Base-by-base conservation (phyloP, 2,329 filamentous ascomycete genomes). In the Acrocalymma vagum region DNA sequence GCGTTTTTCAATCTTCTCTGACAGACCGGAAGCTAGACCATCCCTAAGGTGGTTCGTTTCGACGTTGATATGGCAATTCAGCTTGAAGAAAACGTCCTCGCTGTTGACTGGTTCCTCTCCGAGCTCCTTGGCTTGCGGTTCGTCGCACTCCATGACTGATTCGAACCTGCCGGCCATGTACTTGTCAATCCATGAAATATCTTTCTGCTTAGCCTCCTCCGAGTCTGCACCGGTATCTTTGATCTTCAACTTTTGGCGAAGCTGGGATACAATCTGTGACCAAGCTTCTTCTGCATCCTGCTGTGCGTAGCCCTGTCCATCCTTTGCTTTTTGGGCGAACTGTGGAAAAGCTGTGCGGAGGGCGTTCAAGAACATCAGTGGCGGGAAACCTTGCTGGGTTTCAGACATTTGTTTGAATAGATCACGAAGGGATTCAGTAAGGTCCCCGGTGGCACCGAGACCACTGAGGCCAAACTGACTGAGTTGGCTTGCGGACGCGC, bases 251-350 rank as follows among this genome's bases (percentile, higher is more conserved):
- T 89, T 93, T 60, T 88, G 82, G 48, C 87, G 84, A 24, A 99
- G 75, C 62, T 93, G 88, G 29, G 87, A 84, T 5, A 99, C 75
- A 48, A 99, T 95, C 67, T 97, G 93, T 14, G 93, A 94, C 91
- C 93, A 99, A 30, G 93, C 94, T 71, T 99, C 94, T 71, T 99
- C 94, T 1, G 94, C 94, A 74, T 99, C 94, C 72, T 99, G 94
- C 72, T 99, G 94, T n/a, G 94, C 92, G 64, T 87, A 97, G 6
- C 89, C 91, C 42, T 86, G 79, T 15, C 90, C 88, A 21, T 86
- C 86, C 67, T 89, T 92, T 39, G 90, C 84, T 62, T 84, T 87
- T 73, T 99, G 91, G 9, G 90, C 91, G 65, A 99, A 99, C 65
- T 97, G 94, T 8, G 94, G 94, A 63, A 90, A 96, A 1, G 85